Evolutionary conservation across 306 rosid genomes (phyloP).

Genomic region (Phaseolus lunatus): DNA sequence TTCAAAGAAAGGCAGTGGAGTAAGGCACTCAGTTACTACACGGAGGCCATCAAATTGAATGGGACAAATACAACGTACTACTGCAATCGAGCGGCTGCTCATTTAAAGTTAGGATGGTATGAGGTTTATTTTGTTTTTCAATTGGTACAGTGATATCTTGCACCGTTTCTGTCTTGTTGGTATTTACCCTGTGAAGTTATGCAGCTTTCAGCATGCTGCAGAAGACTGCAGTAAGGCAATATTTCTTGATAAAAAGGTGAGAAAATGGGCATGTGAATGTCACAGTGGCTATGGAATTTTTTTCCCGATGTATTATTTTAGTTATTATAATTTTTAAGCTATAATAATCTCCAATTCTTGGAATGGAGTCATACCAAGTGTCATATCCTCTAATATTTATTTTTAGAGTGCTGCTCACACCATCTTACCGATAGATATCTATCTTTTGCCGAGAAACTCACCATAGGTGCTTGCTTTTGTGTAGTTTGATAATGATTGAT

Average conservation of each 20-base stretch:
- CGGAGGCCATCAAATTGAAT: constrained; percentile 79
- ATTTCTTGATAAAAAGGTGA: constrained; percentile 82
- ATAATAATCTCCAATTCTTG: not conserved
- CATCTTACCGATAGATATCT: not conserved
- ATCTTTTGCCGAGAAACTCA: not conserved
- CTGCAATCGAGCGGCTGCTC: constrained; percentile 90
- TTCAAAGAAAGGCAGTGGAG: constrained; percentile 80
- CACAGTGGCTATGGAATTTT: not conserved
- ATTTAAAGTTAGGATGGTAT: constrained; percentile 81
- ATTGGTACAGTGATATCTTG: not conserved
- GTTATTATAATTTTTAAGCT: not conserved
- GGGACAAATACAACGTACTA: constrained; percentile 67
- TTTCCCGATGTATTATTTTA: not conserved
- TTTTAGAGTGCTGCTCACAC: not conserved
- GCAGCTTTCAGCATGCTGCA: constrained; percentile 88
- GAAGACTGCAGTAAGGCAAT: constrained; percentile 85
- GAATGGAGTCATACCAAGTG: not conserved
- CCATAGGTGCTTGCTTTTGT: not conserved
- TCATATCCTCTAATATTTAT: not conserved
- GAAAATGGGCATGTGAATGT: constrained; percentile 33
- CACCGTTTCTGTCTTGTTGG: constrained; percentile 26
- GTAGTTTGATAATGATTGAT: not conserved
- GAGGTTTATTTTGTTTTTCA: constrained; percentile 38
- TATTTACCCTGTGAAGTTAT: constrained; percentile 30
- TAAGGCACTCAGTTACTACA: constrained; percentile 74